Evolutionary conservation across 768 basidiomycete species (phyloP), one percentile per base, ranked within the genome.

Genomic region (Rhizopogon vinicolor): DNA sequence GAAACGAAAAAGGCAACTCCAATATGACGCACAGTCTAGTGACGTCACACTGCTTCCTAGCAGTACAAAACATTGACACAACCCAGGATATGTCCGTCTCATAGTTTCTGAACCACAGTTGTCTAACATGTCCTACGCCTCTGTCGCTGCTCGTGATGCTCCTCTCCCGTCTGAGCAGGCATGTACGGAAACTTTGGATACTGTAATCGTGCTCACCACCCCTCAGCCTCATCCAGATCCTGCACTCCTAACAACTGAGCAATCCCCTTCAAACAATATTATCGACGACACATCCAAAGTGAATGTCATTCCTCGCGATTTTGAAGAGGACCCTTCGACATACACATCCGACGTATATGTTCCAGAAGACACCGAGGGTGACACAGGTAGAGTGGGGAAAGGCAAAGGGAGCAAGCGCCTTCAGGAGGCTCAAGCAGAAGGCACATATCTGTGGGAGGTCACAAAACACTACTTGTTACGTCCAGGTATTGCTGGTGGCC

Each of bases 401-500:
- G 35, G 55, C 49, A 63, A 14, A 70, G 68, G 51, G 63, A 72
- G 75, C 62, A 70, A 72, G 48, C 69, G 68, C 25, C 48, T 73
- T 41, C 68, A 77, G 49, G 75, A 80, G 54, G 74, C 69, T 5
- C 75, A 79, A 56, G 76, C 77, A 31, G 83, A 86, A 64, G 77
- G 79, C 29, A 65, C 72, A 51, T 76, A 84, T 54, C 61, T 83
- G 10, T 86, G 80, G 79, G 70, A 76, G 8, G 59, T 75, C 25
- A 68, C 78, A 4, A 84, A 82, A 59, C 69, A 78, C 29, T 75
- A 79, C 60, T 62, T 90, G 25, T 71, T 90, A 56, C 77, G 81
- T 29, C 88, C 89, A 13, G 82, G 82, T 25, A 81, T 87, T 50
- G 84, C 85, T 9, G 86, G 90, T 28, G 89, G 90, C 42, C 71